Evolutionary conservation across 2,329 filamentous ascomycete genomes (phyloP).

Genomic region (Neoscytalidium dimidiatum): DNA sequence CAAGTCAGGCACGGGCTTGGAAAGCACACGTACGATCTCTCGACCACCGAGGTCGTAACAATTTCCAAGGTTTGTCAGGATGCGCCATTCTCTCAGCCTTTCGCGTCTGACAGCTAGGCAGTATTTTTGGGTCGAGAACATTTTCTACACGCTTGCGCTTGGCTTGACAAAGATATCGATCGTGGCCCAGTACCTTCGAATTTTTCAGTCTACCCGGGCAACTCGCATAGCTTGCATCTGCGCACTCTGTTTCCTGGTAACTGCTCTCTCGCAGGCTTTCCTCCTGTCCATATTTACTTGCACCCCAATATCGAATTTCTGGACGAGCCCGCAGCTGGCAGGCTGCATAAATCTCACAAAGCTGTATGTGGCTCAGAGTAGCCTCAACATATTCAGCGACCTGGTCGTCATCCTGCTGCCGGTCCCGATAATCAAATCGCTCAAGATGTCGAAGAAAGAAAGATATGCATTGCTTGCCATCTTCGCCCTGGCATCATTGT

Average conservation of each 20-base stretch:
- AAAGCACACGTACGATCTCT: not conserved
- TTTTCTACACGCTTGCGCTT: not conserved
- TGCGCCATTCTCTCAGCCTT: too few relatives aligned
- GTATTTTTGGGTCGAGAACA: not conserved
- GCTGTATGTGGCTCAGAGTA: not conserved
- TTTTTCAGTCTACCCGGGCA: not conserved
- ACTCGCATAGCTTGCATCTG: not conserved
- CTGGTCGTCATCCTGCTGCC: not conserved
- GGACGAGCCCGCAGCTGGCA: not conserved
- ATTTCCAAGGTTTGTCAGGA: not conserved
- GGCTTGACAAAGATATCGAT: not conserved
- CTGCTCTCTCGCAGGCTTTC: not conserved
- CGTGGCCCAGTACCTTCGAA: not conserved
- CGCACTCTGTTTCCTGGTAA: not conserved
- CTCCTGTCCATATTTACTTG: not conserved
- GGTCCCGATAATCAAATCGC: not conserved
- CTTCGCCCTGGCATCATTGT: not conserved
- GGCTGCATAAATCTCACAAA: not conserved
- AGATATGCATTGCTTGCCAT: not conserved
- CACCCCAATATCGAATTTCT: not conserved
- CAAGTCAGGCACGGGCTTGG: not conserved
- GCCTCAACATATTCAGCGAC: not conserved
- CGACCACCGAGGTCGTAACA: not conserved
- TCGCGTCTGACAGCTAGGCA: not conserved
- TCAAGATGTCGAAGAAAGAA: not conserved